A percentile compares a stretch with the other conserved stretches of the same genome.
Evolutionary conservation across 2,329 filamentous ascomycete species (phyloP).

Genomic region (Aureobasidium sp.): DNA sequence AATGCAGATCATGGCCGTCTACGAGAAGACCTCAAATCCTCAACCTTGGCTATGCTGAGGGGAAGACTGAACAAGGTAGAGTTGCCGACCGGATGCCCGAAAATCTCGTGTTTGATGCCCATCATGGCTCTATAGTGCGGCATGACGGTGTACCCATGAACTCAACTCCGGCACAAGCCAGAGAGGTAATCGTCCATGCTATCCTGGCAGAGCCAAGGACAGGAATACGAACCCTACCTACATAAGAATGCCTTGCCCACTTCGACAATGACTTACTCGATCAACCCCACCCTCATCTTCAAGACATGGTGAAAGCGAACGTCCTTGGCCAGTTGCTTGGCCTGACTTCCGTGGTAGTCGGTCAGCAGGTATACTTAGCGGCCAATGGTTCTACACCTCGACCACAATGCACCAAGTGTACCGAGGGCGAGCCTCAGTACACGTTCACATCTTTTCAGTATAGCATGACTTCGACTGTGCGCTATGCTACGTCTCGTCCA

Average conservation of each 20-base stretch:
- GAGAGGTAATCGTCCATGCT: neutral
- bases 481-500: constrained; percentile 29
- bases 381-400: constrained; percentile 21
- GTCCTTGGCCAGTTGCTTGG: neutral
- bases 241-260: neutral
- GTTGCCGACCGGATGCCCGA: neutral
- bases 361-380: constrained; percentile 29
- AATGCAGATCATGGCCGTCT: neutral
- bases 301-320: neutral
- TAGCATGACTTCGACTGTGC: constrained; percentile 31
- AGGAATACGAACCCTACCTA: neutral
- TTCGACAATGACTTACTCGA: neutral
- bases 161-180: neutral
- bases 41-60: neutral
- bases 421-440: constrained; percentile 22
- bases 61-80: neutral
- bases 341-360: neutral
- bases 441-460: constrained; percentile 25
- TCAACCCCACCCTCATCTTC: no score
- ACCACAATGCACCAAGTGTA: constrained; percentile 20
- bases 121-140: neutral
- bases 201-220: neutral
- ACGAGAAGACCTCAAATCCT: neutral
- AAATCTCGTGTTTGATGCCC: neutral
- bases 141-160: neutral